Base-by-base conservation (phyloP, 768 basidiomycete species). In the Cytidiella melzeri region DNA sequence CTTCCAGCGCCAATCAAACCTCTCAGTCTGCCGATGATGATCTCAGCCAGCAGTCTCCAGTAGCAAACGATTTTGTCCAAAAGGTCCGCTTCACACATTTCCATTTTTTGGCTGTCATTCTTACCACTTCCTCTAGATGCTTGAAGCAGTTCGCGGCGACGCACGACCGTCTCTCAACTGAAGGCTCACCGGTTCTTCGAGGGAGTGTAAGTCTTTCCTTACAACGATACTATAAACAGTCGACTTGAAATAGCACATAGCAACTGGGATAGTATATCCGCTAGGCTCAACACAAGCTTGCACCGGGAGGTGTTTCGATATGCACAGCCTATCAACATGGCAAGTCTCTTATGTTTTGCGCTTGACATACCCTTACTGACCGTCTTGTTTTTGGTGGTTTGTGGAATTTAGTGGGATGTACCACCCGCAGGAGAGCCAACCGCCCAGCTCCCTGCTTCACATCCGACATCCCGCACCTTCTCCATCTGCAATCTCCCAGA, bases 111-210 rank as follows among this genome's bases (percentile, higher is more conserved):
- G 41, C 51, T 13, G 27, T 18, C 19, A 12, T 26, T 18, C 9
- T 34, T 34, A 7, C 7, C 30, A 15, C 9, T 7, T 7, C 15
- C 30, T 44, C 6, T 26, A 51, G 50, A 51, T 51, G 50, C 15
- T 51, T 4, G 24, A 15, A 5, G 21, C 13, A 15, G 5, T 2
- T 11, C 39, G 5, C 3, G n/a, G 18, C 15, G n/a, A 15, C 36
- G 53, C 2, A 24, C 37, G 21, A 47, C 6, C 36, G 18, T 43
- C 10, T 24, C 36, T 28, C 30, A 36, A 15, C 24, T 54, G 12
- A 41, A 54, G 23, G 5, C 26, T 5, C 43, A 49, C 28, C 37
- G 37, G 30, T 54, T 28, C 37, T 45, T 54, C 46, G 9, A 34
- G 9, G 15, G 30, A 34, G 15, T 34, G 30, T 34, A 15, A 34